These are phyloP conservation scores for Garcia nutans DNA, from an alignment of 345 rosid species.

Conservation along the genomic window DNA sequence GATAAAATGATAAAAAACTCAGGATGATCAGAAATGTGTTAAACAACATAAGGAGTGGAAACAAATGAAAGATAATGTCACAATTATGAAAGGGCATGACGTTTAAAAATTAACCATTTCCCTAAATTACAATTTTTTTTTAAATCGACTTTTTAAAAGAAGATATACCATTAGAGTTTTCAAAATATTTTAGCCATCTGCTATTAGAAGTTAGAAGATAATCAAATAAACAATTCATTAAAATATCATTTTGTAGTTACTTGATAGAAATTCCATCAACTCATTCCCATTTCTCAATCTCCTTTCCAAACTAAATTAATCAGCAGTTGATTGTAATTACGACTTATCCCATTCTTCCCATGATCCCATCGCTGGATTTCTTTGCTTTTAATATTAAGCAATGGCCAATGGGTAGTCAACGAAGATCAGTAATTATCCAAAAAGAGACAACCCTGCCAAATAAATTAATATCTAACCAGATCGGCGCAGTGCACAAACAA, in stretches of 20 bases:
- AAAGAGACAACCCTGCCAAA: neutral
- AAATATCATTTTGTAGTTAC: too few species aligned
- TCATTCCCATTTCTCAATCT: neutral
- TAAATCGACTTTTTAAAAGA: too few species aligned
- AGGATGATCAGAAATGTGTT: neutral
- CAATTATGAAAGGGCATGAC: neutral
- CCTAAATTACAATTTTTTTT: neutral
- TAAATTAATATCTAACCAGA: neutral
- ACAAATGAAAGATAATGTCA: neutral
- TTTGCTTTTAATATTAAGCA: neutral
- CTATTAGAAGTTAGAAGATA: neutral
- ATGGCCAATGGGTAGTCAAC: too few species aligned
- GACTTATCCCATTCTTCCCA: neutral
- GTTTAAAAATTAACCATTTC: neutral
- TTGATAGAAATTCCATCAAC: neutral
- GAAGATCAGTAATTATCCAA: too few species aligned
- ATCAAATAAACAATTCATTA: neutral
- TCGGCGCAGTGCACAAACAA: too few species aligned
- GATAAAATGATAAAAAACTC: neutral
- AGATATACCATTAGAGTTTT: neutral
- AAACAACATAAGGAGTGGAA: neutral
- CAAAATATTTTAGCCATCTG: neutral
- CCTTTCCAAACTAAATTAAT: neutral
- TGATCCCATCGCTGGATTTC: neutral
- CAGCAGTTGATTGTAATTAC: neutral